phyloP scores from a whole-genome alignment of 306 rosid species.

The Castanea crenata region DNA sequence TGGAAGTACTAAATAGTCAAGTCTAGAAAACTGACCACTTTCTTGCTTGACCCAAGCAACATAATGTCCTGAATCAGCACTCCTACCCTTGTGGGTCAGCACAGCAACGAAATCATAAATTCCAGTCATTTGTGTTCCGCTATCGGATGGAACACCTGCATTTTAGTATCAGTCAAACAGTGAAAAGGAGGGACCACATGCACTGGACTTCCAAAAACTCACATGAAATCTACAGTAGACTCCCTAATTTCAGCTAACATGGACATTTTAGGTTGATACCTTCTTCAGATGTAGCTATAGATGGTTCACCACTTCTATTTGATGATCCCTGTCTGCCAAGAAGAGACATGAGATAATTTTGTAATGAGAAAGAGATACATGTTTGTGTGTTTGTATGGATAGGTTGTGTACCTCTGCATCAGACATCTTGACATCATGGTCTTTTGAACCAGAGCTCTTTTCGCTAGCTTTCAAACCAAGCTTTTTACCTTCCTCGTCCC shows the following conservation, averaged over 20 bases:
- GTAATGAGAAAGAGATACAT: background rate
- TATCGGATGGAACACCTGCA: conserved; percentile 47
- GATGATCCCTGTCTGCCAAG: conserved; percentile 71
- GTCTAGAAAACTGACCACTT: conserved; percentile 63
- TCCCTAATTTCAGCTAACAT: background rate
- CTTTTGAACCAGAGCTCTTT: conserved; percentile 56
- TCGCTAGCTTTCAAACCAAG: conserved; percentile 74
- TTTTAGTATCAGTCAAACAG: conserved; percentile 16
- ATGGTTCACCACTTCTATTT: conserved; percentile 68
- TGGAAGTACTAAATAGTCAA: conserved; percentile 2
- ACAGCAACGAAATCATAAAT: conserved; percentile 95
- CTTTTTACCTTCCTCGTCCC: conserved; percentile 89
- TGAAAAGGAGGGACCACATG: background rate
- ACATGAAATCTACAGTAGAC: background rate
- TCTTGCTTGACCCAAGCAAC: conserved; percentile 99
- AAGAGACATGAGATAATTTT: conserved; percentile 2
- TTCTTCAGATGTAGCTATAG: conserved; percentile 59
- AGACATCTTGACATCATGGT: conserved; percentile 67
- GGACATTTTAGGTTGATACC: conserved; percentile 39
- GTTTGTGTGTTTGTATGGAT: conserved; percentile 7
- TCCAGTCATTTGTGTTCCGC: conserved; percentile 77
- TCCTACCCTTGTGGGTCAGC: conserved; percentile 97
- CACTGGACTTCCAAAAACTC: background rate
- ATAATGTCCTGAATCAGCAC: conserved; percentile 99
- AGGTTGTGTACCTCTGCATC: conserved; percentile 66